Conservation (phyloP, 2,329 filamentous ascomycete genomes). For the Fusarium sp. region DNA sequence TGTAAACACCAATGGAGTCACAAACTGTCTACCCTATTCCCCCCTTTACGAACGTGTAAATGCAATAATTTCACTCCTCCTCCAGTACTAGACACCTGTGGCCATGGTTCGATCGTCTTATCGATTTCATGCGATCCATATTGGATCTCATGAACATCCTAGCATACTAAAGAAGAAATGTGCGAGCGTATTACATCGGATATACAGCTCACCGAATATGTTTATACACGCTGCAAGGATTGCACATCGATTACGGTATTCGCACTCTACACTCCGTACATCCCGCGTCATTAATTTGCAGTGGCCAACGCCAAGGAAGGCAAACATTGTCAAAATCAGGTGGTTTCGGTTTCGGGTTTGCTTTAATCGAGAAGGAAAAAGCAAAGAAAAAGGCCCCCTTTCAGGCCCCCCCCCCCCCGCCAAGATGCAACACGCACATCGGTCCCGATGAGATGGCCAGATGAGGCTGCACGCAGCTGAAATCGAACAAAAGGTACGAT, state of each 20-base stretch:
- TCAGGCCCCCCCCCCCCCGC: background rate
- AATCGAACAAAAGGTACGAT: background rate
- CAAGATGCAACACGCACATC: background rate
- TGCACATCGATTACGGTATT: background rate
- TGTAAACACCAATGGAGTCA: background rate
- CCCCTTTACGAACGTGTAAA: background rate
- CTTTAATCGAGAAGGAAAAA: background rate
- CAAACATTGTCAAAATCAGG: conserved; percentile 4
- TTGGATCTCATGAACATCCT: background rate
- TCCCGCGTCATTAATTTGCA: background rate
- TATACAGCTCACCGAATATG: background rate
- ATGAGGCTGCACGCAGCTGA: background rate
- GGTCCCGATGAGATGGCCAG: background rate
- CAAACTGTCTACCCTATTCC: conserved; percentile 6
- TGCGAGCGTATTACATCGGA: background rate
- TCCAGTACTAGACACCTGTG: background rate
- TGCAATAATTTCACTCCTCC: too few relatives aligned
- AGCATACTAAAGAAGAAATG: background rate
- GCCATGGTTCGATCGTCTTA: conserved; percentile 3
- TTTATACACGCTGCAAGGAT: background rate
- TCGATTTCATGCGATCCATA: conserved; percentile 1
- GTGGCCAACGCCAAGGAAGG: conserved; percentile 16
- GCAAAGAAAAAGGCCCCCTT: background rate
- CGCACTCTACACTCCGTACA: background rate
- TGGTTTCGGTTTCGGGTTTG: background rate